phyloP scores from a whole-genome alignment of 192 early-diverging fungal genomes.

The Gigaspora rosea region DNA sequence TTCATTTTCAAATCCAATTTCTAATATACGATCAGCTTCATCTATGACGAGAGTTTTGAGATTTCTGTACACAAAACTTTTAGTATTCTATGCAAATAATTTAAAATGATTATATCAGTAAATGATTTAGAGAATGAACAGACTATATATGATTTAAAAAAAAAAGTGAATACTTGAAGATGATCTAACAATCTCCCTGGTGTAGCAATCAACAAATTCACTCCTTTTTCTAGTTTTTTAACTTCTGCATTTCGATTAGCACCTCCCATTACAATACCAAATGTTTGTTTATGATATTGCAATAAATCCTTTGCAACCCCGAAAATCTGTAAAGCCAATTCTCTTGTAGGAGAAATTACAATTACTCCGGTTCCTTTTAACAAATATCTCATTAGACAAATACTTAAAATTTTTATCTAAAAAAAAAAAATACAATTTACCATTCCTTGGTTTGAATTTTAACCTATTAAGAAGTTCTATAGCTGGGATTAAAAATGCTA shows the following conservation, averaged over 20 bases:
- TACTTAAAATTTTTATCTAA: too few species aligned
- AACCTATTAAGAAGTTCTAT: conserved; percentile 87
- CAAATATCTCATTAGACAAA: too few species aligned
- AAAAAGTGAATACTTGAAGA: conserved; percentile 65
- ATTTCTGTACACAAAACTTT: conserved; percentile 93
- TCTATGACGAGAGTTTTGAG: conserved; percentile 92
- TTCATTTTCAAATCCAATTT: conserved; percentile 98
- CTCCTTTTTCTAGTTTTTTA: conserved; percentile 93
- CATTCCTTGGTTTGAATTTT: conserved; percentile 97
- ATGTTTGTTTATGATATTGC: conserved; percentile 95
- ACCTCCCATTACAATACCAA: conserved; percentile 98
- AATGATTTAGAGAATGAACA: neutral
- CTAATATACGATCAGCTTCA: conserved; percentile 98
- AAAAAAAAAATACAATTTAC: conserved; percentile 44
- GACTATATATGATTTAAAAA: neutral
- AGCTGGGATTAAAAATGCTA: conserved; percentile 95
- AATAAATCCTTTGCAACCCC: conserved; percentile 96
- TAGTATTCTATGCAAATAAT: conserved; percentile 74
- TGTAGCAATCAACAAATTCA: conserved; percentile 94
- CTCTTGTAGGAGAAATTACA: conserved; percentile 96
- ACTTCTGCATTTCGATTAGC: conserved; percentile 96
- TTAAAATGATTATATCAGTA: conserved; percentile 3
- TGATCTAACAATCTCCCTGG: conserved; percentile 98
- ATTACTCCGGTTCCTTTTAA: conserved; percentile 82
- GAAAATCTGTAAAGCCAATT: conserved; percentile 98